phyloP scores from a whole-genome alignment of 2,329 filamentous ascomycete genomes.

The Ceratocystis lukuohia region DNA sequence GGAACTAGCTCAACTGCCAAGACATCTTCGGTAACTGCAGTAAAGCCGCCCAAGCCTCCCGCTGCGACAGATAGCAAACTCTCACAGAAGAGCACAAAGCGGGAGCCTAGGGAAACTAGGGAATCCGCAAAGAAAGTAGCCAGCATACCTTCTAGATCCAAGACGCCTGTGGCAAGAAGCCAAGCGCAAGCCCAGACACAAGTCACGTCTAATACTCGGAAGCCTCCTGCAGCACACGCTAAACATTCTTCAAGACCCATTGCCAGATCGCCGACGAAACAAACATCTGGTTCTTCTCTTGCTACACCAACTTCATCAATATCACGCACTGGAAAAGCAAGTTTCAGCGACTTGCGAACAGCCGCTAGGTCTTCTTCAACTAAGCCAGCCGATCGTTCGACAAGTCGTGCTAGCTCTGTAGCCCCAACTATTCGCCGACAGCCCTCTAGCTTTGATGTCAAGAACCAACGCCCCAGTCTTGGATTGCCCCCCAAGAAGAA shows the following conservation, averaged over 20 bases:
- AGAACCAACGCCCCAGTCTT: slow-evolving; percentile 37
- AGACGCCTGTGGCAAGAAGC: slow-evolving; percentile 24
- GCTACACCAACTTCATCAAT: slow-evolving; percentile 44
- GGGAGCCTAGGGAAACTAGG: neutral
- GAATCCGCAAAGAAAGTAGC: neutral
- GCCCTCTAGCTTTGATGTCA: slow-evolving; percentile 29
- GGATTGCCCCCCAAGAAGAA: slow-evolving; percentile 46
- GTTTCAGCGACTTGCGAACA: slow-evolving; percentile 23
- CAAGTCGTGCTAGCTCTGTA: slow-evolving; percentile 34
- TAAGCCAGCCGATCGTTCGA: slow-evolving; percentile 29
- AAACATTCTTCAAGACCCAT: slow-evolving; percentile 26
- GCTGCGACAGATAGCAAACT: neutral
- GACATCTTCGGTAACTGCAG: neutral
- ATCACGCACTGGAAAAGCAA: slow-evolving; percentile 15
- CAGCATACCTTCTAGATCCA: neutral
- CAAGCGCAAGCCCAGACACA: slow-evolving; percentile 25
- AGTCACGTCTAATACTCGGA: slow-evolving; percentile 29
- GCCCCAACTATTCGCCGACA: slow-evolving; percentile 31
- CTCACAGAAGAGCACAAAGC: neutral
- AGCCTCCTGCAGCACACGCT: slow-evolving; percentile 31
- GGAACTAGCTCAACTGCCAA: neutral
- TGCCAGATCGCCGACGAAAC: slow-evolving; percentile 54
- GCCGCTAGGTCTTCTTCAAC: slow-evolving; percentile 28
- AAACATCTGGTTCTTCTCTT: slow-evolving; percentile 51
- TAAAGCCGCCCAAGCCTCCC: neutral